Evolutionary conservation across 768 basidiomycete genomes (phyloP).

Genomic region (Lanmaoa rubissima): DNA sequence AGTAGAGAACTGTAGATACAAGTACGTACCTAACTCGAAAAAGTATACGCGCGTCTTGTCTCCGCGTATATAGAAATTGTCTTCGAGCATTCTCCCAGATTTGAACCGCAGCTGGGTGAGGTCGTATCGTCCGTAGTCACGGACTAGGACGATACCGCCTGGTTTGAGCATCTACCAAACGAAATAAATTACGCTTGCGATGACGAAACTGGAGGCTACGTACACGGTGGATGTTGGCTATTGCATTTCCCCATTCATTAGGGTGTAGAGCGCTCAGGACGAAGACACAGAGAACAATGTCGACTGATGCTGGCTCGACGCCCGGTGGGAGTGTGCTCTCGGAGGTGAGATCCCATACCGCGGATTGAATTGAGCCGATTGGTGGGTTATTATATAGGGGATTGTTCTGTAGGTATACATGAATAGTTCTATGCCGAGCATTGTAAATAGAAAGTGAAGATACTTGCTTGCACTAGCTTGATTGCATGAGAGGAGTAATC

Average conservation of each 20-base stretch:
- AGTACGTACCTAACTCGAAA: slow-evolving; percentile 72
- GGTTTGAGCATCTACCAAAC: slow-evolving; percentile 79
- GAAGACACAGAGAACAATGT: slow-evolving; percentile 90
- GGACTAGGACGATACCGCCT: slow-evolving; percentile 76
- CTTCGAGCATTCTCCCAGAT: slow-evolving; percentile 78
- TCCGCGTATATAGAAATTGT: slow-evolving; percentile 94
- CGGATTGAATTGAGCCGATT: slow-evolving; percentile 68
- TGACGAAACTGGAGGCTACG: slow-evolving; percentile 9
- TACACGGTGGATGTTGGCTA: slow-evolving; percentile 78
- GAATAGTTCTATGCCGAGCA: not conserved
- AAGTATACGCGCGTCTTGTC: slow-evolving; percentile 98
- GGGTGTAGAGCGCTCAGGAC: slow-evolving; percentile 94
- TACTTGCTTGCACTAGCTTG: slow-evolving; percentile 77
- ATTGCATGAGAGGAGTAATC: slow-evolving; percentile 92
- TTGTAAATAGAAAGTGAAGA: not conserved
- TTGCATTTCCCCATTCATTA: slow-evolving; percentile 81
- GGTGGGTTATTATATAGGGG: slow-evolving; percentile 66
- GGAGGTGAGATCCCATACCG: slow-evolving; percentile 91
- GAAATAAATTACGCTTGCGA: not conserved
- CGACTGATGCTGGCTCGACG: slow-evolving; percentile 66
- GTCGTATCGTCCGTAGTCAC: slow-evolving; percentile 95
- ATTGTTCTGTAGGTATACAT: slow-evolving; percentile 50
- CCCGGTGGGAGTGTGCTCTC: slow-evolving; percentile 55
- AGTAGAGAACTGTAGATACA: not conserved
- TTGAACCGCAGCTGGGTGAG: slow-evolving; percentile 95